Conservation (phyloP, 352 stramenopile species). For the Pythium brachiatum region DNA sequence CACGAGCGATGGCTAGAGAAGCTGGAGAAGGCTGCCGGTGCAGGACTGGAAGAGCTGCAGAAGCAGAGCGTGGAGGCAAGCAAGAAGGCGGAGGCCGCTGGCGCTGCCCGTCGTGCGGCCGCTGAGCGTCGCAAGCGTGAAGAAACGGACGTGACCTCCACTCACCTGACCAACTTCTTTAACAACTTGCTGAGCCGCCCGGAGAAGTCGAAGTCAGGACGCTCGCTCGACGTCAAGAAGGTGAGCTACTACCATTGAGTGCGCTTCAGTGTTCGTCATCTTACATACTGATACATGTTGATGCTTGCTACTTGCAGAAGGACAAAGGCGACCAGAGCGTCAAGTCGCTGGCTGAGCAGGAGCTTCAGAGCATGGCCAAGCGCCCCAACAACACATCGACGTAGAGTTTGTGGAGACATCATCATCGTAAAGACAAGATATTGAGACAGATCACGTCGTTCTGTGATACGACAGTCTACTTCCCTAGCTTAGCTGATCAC, state of each 20-base stretch:
- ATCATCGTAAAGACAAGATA: constrained; percentile 7
- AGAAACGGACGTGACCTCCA: constrained; percentile 84
- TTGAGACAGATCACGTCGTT: not conserved
- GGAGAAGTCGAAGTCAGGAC: constrained; percentile 77
- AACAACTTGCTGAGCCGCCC: constrained; percentile 84
- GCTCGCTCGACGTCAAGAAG: constrained; percentile 63
- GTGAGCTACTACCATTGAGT: too few species aligned
- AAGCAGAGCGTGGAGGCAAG: constrained; percentile 84
- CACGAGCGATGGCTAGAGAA: constrained; percentile 83
- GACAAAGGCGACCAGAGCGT: constrained; percentile 52
- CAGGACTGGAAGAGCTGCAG: constrained; percentile 75
- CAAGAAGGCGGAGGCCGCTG: constrained; percentile 72
- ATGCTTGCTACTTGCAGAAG: constrained; percentile 32
- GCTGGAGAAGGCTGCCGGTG: constrained; percentile 73
- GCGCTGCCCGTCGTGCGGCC: constrained; percentile 57
- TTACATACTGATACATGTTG: not conserved
- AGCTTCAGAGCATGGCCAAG: constrained; percentile 52
- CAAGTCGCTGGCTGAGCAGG: constrained; percentile 54
- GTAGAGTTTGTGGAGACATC: constrained; percentile 12
- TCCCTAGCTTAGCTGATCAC: constrained; percentile 44
- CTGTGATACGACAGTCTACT: not conserved
- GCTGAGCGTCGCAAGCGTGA: constrained; percentile 75
- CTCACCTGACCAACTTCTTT: constrained; percentile 86
- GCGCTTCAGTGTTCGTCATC: not conserved
- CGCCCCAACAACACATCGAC: constrained; percentile 22